These are phyloP conservation scores for Maudiozyma pseudohumilis DNA, from an alignment of 805 yeast genomes.

Conservation along the genomic window DNA sequence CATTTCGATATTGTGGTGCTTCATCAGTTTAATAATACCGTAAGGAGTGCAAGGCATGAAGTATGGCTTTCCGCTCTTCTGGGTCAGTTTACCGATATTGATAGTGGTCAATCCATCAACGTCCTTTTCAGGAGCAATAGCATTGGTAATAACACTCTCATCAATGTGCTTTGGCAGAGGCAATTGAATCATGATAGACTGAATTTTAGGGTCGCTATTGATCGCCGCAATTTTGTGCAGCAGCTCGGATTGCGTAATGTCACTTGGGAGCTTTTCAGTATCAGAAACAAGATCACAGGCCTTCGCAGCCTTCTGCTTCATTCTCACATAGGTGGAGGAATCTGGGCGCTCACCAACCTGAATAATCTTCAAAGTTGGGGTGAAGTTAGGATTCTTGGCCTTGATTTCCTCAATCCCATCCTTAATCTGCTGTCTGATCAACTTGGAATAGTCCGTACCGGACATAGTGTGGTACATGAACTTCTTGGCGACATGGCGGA, in stretches of 20 bases:
- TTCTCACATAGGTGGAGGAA: slow-evolving; percentile 70
- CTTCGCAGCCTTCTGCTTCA: slow-evolving; percentile 69
- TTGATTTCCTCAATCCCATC: slow-evolving; percentile 28
- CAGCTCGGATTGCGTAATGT: slow-evolving; percentile 46
- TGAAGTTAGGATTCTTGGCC: slow-evolving; percentile 40
- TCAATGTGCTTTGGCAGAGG: slow-evolving; percentile 67
- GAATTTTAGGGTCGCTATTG: slow-evolving; percentile 50
- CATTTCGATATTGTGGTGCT: slow-evolving; percentile 44
- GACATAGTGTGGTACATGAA: slow-evolving; percentile 31
- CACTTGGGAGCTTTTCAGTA: slow-evolving; percentile 48
- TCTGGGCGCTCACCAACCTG: slow-evolving; percentile 75
- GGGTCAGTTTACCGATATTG: slow-evolving; percentile 69
- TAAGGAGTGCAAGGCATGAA: slow-evolving; percentile 80
- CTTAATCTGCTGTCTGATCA: slow-evolving; percentile 36
- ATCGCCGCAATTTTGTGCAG: slow-evolving; percentile 43
- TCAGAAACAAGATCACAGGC: slow-evolving; percentile 58
- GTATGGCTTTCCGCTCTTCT: slow-evolving; percentile 59
- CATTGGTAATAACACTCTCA: slow-evolving; percentile 56
- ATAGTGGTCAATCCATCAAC: slow-evolving; percentile 77
- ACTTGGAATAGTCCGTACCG: slow-evolving; percentile 39
- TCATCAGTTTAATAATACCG: slow-evolving; percentile 60
- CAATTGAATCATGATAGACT: slow-evolving; percentile 67
- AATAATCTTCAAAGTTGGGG: slow-evolving; percentile 57
- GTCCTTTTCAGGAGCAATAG: slow-evolving; percentile 59
- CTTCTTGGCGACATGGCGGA: not conserved